Evolutionary conservation across 2,329 filamentous ascomycete genomes (phyloP), one percentile per base, ranked within the genome.

Genomic region (Diaporthe sp.): DNA sequence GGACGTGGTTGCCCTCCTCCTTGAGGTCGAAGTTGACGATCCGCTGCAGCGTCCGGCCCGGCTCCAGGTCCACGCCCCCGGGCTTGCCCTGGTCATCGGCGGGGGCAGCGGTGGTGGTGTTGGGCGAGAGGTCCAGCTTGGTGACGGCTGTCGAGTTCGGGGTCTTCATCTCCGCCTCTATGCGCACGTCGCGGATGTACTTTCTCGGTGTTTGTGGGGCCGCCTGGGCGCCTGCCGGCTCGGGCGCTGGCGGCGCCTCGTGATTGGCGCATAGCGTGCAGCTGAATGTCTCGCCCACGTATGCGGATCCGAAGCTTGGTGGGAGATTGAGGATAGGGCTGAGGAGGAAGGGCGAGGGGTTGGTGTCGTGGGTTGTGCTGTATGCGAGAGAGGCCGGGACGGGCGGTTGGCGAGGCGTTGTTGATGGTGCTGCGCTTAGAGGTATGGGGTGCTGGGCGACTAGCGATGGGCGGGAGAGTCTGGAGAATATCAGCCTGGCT

Each of bases 241-340:
- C 81, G 9, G 34, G 15, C 13, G 58, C 28, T 0, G 58, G 37
- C 13, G 81, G 61, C 85, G 86, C 76, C 85, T 98, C 96, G 83
- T 98, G 96, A 87, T 98, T 98, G n/a, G 94, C 96, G 85, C 96
- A 98, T 31, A 98, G 89, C 1, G 96, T 98, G 85, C 97, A 99
- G 78, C 93, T 93, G 85, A 99, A 98, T 0, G 93, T 95, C 86
- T 98, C 96, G 80, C 97, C 97, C 28, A 98, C 96, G 83, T 98
- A 98, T 12, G 96, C 96, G 17, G 95, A 96, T 60, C 96, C 96
- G 83, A 99, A 98, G 0, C 95, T 94, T 22, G 95, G 93, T 13
- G 97, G 96, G 1, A 98, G 92, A 63, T 95, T 97, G 80, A 98
- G 90, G 72, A 92, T 88, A 1, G 91, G 91, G 47, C 88, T 89